Percentiles rank a stretch among this genome's conserved stretches.
These are phyloP conservation scores for Petunia axillaris DNA, from an alignment of 257 asterid genomes.

Conservation along the genomic window DNA sequence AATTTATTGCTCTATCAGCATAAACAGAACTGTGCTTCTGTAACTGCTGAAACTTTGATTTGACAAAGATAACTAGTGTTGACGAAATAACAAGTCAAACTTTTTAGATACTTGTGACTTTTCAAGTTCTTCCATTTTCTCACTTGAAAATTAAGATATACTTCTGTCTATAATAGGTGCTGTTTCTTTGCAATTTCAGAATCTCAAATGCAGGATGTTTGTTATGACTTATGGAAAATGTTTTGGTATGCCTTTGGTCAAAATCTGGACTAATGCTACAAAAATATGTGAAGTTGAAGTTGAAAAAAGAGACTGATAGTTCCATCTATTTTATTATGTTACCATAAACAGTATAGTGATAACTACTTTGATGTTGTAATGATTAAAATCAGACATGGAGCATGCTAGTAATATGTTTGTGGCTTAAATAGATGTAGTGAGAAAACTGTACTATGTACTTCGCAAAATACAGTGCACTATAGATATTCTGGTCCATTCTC, in stretches of 20 bases:
- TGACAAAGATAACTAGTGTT: constrained; percentile 15
- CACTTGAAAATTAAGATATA: background rate
- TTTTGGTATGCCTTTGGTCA: background rate
- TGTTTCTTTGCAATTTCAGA: background rate
- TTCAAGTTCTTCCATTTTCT: background rate
- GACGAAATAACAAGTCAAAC: background rate
- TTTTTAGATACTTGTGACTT: background rate
- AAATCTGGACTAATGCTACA: background rate
- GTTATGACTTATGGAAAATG: background rate
- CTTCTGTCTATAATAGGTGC: background rate
- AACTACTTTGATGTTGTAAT: background rate
- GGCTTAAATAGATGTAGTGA: background rate
- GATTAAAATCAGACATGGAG: background rate
- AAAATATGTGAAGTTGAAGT: background rate
- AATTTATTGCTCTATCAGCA: constrained; percentile 28
- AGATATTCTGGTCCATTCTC: background rate
- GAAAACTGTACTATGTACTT: background rate
- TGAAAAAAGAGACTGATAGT: background rate
- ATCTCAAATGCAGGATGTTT: background rate
- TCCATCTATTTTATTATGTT: background rate
- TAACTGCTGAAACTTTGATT: constrained; percentile 21
- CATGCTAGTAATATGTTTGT: background rate
- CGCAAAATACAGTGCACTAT: background rate
- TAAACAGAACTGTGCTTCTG: constrained; percentile 10
- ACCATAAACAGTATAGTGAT: background rate